Conservation (phyloP, 306 rosid genomes). For the Casuarina cunninghamiana region DNA sequence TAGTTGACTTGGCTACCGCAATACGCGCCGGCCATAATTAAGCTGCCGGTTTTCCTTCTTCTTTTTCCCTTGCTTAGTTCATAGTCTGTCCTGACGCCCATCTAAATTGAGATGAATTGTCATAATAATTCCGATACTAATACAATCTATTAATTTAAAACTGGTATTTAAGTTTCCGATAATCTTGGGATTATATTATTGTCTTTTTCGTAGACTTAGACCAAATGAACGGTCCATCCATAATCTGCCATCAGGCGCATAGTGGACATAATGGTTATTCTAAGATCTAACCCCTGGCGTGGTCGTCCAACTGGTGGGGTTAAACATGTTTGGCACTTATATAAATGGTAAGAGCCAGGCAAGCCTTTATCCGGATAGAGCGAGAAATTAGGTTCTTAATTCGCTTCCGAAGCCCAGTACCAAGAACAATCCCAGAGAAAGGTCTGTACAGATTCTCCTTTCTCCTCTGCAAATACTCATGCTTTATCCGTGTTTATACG, state of each 20-base stretch:
- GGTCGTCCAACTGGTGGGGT: neutral
- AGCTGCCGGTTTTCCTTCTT: too few relatives aligned
- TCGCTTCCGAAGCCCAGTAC: slow-evolving; percentile 9
- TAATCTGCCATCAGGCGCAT: too few relatives aligned
- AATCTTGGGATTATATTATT: neutral
- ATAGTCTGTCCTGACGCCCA: neutral
- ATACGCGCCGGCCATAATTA: too few relatives aligned
- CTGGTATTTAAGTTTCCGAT: neutral
- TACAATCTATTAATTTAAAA: too few relatives aligned
- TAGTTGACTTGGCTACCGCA: neutral
- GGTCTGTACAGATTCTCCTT: slow-evolving; percentile 27
- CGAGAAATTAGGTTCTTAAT: neutral
- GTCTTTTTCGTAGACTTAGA: too few relatives aligned
- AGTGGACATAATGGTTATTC: too few relatives aligned
- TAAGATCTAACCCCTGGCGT: neutral
- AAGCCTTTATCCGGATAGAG: neutral
- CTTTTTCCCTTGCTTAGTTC: neutral
- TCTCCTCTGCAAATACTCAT: neutral
- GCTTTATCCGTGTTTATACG: neutral
- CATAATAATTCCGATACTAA: too few relatives aligned
- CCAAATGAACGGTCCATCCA: too few relatives aligned
- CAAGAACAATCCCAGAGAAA: slow-evolving; percentile 3
- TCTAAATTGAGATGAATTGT: neutral
- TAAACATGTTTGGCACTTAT: neutral
- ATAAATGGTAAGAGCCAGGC: neutral